These are phyloP conservation scores for Pleurostoma richardsiae DNA, from an alignment of 2,329 filamentous ascomycete genomes.

Conservation along the genomic window DNA sequence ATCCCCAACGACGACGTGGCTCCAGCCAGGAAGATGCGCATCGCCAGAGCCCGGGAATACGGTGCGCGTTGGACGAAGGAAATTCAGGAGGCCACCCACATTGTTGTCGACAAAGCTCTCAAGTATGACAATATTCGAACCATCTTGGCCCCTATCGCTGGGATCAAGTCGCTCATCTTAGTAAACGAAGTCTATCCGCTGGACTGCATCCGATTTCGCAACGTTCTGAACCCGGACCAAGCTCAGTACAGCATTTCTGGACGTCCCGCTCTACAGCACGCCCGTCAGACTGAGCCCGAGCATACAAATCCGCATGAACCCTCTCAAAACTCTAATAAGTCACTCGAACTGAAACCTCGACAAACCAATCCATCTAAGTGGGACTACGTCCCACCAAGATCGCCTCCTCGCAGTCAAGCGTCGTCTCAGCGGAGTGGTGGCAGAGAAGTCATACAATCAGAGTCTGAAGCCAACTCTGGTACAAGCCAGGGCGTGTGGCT, in stretches of 20 bases:
- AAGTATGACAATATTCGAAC: constrained; percentile 58
- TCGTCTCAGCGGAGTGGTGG: no score
- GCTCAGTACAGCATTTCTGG: no score
- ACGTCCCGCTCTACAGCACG: no score
- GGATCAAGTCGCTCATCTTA: constrained; percentile 33
- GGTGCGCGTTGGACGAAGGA: constrained; percentile 67
- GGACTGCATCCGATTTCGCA: constrained; percentile 51
- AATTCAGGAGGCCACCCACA: constrained; percentile 62
- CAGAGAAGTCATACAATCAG: no score
- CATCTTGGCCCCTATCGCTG: constrained; percentile 37
- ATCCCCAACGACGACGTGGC: constrained; percentile 76
- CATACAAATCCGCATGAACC: not conserved
- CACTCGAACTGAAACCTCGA: constrained; percentile 44
- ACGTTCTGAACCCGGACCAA: no score
- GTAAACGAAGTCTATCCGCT: constrained; percentile 66
- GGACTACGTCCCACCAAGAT: constrained; percentile 28
- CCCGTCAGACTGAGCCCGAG: no score
- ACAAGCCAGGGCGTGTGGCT: no score
- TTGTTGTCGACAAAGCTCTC: constrained; percentile 70
- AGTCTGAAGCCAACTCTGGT: no score
- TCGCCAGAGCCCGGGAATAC: constrained; percentile 68
- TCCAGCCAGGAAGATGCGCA: constrained; percentile 59
- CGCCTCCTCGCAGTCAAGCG: no score
- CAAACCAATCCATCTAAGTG: constrained; percentile 28
- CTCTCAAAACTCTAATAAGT: constrained; percentile 19